Evolutionary conservation across 1,284 basidiomycete species (phyloP).

Genomic region (Polyporus tsugae): DNA sequence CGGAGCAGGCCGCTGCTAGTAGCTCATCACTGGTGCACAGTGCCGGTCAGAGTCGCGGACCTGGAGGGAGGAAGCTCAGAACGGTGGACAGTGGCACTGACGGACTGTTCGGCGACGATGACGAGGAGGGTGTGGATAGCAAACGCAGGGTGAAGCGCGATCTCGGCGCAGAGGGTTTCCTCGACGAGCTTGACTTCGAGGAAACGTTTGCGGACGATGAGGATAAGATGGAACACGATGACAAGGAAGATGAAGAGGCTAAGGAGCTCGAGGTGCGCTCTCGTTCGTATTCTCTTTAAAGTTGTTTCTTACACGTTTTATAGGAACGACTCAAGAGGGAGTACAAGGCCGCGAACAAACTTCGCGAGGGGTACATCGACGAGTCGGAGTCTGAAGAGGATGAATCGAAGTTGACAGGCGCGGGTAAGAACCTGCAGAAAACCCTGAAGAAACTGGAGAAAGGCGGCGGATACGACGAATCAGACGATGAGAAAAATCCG

Average conservation of each 20-base stretch:
- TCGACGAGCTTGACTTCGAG: conserved; percentile 86
- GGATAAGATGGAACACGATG: conserved; percentile 76
- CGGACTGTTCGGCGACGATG: conserved; percentile 69
- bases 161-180: conserved; percentile 72
- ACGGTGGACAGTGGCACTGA: conserved; percentile 68
- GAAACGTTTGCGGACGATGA: conserved; percentile 90
- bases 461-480: conserved; percentile 83
- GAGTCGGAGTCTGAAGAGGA: conserved; percentile 78
- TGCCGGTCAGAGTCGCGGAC: conserved; percentile 64
- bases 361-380: conserved; percentile 71
- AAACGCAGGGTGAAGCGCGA: conserved; percentile 59
- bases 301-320: neutral
- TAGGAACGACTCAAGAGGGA: conserved; percentile 88
- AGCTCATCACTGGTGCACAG: conserved; percentile 57
- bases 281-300: neutral
- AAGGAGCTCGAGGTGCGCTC: conserved; percentile 82
- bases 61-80: conserved; percentile 68
- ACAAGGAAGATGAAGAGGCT: conserved; percentile 81
- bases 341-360: conserved; percentile 80
- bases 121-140: conserved; percentile 63
- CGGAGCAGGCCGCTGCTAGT: conserved; percentile 53
- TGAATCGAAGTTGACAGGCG: conserved; percentile 64
- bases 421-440: conserved; percentile 81
- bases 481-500: conserved; percentile 82
- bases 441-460: conserved; percentile 78